Percentiles rank a stretch among this genome's conserved stretches.
phyloP scores from a whole-genome alignment of 2,329 filamentous ascomycete species.

The Pestalotiopsis sp. region DNA sequence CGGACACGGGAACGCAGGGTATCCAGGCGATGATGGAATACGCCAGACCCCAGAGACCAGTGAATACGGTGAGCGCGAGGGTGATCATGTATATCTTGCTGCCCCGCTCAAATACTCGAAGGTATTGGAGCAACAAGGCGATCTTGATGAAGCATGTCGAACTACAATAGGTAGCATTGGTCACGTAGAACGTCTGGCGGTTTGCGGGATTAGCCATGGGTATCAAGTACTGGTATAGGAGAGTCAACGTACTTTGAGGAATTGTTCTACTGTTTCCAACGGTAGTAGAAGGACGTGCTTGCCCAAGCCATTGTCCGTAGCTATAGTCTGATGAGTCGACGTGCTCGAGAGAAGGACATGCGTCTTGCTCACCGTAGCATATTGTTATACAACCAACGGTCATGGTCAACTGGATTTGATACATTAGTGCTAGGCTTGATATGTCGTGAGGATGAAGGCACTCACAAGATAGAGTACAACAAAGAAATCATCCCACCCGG shows the following conservation, averaged over 20 bases:
- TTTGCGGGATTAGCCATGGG: background rate
- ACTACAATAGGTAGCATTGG: slow-evolving; percentile 25
- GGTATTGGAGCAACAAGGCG: slow-evolving; percentile 28
- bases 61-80: slow-evolving; percentile 26
- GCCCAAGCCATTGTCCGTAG: slow-evolving; percentile 24
- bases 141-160: slow-evolving; percentile 30
- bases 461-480: slow-evolving; percentile 26
- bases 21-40: slow-evolving; percentile 35
- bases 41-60: slow-evolving; percentile 31
- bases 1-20: slow-evolving; percentile 28
- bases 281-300: slow-evolving; percentile 25
- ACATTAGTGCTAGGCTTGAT: too few relatives aligned
- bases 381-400: slow-evolving; percentile 24
- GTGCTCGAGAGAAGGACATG: background rate
- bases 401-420: slow-evolving; percentile 19
- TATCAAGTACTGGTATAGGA: background rate
- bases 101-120: slow-evolving; percentile 27
- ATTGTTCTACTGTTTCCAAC: slow-evolving; percentile 16
- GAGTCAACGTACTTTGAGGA: slow-evolving; percentile 16
- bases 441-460: background rate
- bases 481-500: slow-evolving; percentile 30
- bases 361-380: slow-evolving; percentile 15
- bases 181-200: slow-evolving; percentile 26
- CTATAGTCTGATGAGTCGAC: background rate
- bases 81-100: slow-evolving; percentile 22